Evolutionary conservation across 2,329 filamentous ascomycete species (phyloP).

Genomic region (Albophoma yamanashiensis): DNA sequence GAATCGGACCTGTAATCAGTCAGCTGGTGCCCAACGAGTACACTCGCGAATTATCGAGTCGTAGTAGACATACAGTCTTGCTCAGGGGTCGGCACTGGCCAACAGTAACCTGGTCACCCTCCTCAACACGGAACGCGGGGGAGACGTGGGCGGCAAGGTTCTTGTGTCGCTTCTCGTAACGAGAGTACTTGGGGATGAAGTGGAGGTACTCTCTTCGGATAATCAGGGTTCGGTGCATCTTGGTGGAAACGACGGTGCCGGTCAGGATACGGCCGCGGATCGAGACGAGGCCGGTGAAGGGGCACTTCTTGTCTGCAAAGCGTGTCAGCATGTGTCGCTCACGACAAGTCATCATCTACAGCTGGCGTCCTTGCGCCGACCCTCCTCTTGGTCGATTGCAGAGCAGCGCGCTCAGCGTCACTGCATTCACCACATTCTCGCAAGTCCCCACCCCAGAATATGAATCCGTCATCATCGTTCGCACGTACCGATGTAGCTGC

Average conservation of each 20-base stretch:
- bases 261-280: slow-evolving; percentile 99
- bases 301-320: slow-evolving; percentile 96
- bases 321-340: slow-evolving; percentile 13
- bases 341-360: background rate
- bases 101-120: slow-evolving; percentile 98
- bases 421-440: background rate
- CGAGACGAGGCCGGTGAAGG: slow-evolving; percentile 97
- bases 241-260: slow-evolving; percentile 97
- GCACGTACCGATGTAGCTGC: slow-evolving; percentile 93
- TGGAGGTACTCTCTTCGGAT: slow-evolving; percentile 99
- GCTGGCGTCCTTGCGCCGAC: background rate
- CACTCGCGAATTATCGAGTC: background rate
- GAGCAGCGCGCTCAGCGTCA: background rate
- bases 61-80: slow-evolving; percentile 82
- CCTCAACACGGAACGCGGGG: slow-evolving; percentile 99
- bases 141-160: slow-evolving; percentile 99
- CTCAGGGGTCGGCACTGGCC: slow-evolving; percentile 98
- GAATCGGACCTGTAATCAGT: slow-evolving; percentile 71
- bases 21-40: slow-evolving; percentile 6
- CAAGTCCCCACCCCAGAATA: background rate
- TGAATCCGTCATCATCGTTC: slow-evolving; percentile 3
- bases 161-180: slow-evolving; percentile 99
- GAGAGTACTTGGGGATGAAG: slow-evolving; percentile 98
- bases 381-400: background rate
- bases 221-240: slow-evolving; percentile 99